These are phyloP conservation scores for Paecilomyces sp. DNA, from an alignment of 2,329 filamentous ascomycete species.

Conservation along the genomic window DNA sequence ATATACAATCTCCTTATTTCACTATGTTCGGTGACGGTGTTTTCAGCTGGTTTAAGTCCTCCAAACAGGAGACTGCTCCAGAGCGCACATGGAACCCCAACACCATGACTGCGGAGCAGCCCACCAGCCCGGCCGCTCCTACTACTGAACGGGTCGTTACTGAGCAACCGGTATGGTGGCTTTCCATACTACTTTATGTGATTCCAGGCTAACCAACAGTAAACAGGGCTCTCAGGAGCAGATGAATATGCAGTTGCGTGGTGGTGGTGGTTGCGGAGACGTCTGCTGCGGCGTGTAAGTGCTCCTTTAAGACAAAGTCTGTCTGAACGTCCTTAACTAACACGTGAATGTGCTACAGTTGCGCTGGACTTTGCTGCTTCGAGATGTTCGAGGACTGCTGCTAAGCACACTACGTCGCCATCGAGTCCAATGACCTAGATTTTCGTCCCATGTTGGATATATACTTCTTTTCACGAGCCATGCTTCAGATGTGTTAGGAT, in stretches of 20 bases:
- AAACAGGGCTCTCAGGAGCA: conserved; percentile 14
- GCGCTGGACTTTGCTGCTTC: conserved; percentile 23
- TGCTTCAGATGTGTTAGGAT: neutral
- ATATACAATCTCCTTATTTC: neutral
- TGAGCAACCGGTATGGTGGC: conserved; percentile 19
- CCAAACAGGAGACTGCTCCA: conserved; percentile 13
- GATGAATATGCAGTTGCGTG: conserved; percentile 23
- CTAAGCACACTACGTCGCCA: conserved; percentile 17
- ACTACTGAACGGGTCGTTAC: conserved; percentile 15
- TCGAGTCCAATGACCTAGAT: neutral
- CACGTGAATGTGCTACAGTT: conserved; percentile 8
- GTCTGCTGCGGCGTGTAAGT: conserved; percentile 26
- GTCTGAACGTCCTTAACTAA: neutral
- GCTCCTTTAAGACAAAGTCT: neutral
- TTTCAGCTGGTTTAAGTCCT: conserved; percentile 26
- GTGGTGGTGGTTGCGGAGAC: conserved; percentile 21
- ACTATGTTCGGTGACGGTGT: conserved; percentile 13
- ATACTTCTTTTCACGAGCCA: neutral
- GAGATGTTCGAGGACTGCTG: conserved; percentile 25
- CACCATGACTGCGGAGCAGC: conserved; percentile 26
- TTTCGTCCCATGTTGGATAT: neutral
- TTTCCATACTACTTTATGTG: too few species aligned
- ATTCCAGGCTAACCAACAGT: neutral
- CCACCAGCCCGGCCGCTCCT: conserved; percentile 21
- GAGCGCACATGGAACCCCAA: conserved; percentile 22